Evolutionary conservation across 169 alveolate species (phyloP).

Genomic region (Babesia microti): DNA sequence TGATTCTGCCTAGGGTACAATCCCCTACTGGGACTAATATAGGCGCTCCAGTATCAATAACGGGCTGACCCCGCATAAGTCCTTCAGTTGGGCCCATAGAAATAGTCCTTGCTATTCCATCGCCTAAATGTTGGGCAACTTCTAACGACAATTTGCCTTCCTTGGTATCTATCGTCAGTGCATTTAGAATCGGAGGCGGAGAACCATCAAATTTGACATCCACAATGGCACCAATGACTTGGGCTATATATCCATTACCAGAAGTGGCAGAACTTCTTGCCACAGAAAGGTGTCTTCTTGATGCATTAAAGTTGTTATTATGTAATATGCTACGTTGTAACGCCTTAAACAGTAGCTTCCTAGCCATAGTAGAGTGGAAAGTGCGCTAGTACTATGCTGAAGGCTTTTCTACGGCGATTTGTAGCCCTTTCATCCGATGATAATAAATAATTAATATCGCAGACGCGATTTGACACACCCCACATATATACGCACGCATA

Average conservation of each 20-base stretch:
- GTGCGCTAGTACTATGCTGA: no score
- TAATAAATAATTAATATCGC: no score
- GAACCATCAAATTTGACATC: slow-evolving; percentile 90
- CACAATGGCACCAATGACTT: slow-evolving; percentile 95
- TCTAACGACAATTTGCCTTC: slow-evolving; percentile 79
- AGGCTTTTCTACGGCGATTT: no score
- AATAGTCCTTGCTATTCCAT: slow-evolving; percentile 79
- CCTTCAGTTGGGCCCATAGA: slow-evolving; percentile 98
- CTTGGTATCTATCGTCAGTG: slow-evolving; percentile 82
- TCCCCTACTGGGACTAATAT: slow-evolving; percentile 84
- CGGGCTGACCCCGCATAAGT: slow-evolving; percentile 88
- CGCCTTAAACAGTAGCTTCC: no score
- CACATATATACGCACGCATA: no score
- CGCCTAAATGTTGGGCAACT: slow-evolving; percentile 92
- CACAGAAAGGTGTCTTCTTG: no score
- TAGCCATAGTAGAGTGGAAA: no score
- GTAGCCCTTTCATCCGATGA: no score
- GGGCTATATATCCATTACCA: slow-evolving; percentile 76
- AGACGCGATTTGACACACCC: no score
- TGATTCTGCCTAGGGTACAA: slow-evolving; percentile 85
- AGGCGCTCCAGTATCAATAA: slow-evolving; percentile 87
- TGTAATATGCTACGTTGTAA: no score
- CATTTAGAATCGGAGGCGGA: slow-evolving; percentile 87
- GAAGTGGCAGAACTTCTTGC: slow-evolving; percentile 10
- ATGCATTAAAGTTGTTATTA: no score